Conservation (phyloP, 1,284 basidiomycete species). For the Leccinum solheimii region DNA sequence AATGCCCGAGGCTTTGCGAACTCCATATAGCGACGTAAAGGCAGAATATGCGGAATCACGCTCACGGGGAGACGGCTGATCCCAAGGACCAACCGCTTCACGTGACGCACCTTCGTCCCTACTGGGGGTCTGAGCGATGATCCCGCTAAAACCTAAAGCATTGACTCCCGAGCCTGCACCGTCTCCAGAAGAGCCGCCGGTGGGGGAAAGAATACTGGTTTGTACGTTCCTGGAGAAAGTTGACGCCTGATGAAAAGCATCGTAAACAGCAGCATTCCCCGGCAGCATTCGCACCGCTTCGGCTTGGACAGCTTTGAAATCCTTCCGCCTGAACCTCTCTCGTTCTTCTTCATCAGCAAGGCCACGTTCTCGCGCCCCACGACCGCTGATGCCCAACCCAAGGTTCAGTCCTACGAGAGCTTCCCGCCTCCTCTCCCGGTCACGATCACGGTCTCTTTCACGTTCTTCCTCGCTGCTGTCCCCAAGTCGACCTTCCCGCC, state of each 20-base stretch:
- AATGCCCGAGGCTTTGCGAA: slow-evolving; percentile 25
- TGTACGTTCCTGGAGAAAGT: slow-evolving; percentile 34
- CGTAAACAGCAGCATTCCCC: slow-evolving; percentile 56
- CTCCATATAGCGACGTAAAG: slow-evolving; percentile 32
- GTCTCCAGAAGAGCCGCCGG: slow-evolving; percentile 22
- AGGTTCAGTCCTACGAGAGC: slow-evolving; percentile 43
- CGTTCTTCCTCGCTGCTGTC: slow-evolving; percentile 39
- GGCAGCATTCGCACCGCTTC: slow-evolving; percentile 41
- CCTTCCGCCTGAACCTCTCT: slow-evolving; percentile 54
- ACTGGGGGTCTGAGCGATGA: slow-evolving; percentile 28
- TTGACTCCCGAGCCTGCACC: slow-evolving; percentile 18
- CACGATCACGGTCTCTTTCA: slow-evolving; percentile 37
- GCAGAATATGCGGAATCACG: slow-evolving; percentile 27
- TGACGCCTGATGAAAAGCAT: slow-evolving; percentile 72
- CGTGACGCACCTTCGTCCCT: slow-evolving; percentile 29
- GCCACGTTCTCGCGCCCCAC: slow-evolving; percentile 59
- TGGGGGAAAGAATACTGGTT: slow-evolving; percentile 23
- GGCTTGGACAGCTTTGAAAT: slow-evolving; percentile 34
- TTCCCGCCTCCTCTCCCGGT: slow-evolving; percentile 43
- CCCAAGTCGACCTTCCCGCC: slow-evolving; percentile 37
- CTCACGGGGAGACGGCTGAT: slow-evolving; percentile 36
- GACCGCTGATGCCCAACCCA: slow-evolving; percentile 36
- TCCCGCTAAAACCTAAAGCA: slow-evolving; percentile 27
- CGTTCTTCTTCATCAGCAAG: slow-evolving; percentile 66
- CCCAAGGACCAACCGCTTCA: slow-evolving; percentile 34